These are phyloP conservation scores for Parathielavia appendiculata DNA, from an alignment of 495 filamentous ascomycete genomes.

Conservation along the genomic window DNA sequence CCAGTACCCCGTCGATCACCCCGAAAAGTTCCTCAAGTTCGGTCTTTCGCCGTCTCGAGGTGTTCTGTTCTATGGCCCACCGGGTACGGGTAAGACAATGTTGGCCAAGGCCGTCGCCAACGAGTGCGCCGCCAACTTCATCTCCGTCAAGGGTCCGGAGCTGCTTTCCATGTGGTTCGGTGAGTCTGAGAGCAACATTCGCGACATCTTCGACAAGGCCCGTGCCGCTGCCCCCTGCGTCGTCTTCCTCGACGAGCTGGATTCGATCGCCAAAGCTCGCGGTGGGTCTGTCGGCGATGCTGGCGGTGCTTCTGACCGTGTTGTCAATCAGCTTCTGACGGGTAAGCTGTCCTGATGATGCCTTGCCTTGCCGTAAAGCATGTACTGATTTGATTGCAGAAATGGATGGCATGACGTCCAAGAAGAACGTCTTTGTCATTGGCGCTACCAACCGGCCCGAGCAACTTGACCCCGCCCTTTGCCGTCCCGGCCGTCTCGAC, in stretches of 20 bases:
- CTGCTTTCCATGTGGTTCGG: slow-evolving; percentile 99
- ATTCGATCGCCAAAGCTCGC: slow-evolving; percentile 98
- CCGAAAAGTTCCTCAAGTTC: slow-evolving; percentile 99
- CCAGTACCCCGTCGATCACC: slow-evolving; percentile 98
- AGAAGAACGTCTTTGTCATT: slow-evolving; percentile 99
- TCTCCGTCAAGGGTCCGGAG: slow-evolving; percentile 97
- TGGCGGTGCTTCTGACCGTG: slow-evolving; percentile 97
- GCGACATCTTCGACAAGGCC: slow-evolving; percentile 99
- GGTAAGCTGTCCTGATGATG: slow-evolving; percentile 53
- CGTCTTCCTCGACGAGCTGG: slow-evolving; percentile 97
- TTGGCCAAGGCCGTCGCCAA: slow-evolving; percentile 99
- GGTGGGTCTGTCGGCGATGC: slow-evolving; percentile 96
- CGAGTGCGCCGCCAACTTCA: slow-evolving; percentile 98
- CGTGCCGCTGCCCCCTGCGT: slow-evolving; percentile 97
- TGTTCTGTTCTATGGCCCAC: slow-evolving; percentile 97
- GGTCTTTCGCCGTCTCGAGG: slow-evolving; percentile 95
- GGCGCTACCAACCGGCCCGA: slow-evolving; percentile 98
- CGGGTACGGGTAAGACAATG: slow-evolving; percentile 99
- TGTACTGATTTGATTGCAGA: slow-evolving; percentile 56
- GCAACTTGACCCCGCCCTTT: slow-evolving; percentile 94
- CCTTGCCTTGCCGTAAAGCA: neutral
- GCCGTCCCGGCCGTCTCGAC: slow-evolving; percentile 96
- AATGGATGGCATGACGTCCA: slow-evolving; percentile 99
- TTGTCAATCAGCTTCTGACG: slow-evolving; percentile 98
- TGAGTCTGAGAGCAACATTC: slow-evolving; percentile 99